Evolutionary conservation across 2,329 filamentous ascomycete species (phyloP).

Genomic region (Chalaropsis thielavioides): DNA sequence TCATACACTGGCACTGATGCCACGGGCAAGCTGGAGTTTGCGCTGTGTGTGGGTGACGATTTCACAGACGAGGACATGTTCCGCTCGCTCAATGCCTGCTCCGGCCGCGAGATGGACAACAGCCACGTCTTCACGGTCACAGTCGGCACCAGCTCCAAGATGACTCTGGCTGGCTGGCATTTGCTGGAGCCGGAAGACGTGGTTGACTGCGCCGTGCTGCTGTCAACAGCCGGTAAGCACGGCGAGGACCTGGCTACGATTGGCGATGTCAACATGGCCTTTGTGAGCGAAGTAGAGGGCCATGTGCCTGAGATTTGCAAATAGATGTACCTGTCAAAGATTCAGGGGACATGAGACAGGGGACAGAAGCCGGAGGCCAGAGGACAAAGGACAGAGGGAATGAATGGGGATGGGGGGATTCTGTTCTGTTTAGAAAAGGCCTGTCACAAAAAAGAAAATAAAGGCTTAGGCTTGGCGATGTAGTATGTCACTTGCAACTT

Average conservation of each 20-base stretch:
- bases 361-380: no score
- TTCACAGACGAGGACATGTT: conserved; percentile 98
- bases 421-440: not conserved
- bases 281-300: conserved; percentile 39
- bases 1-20: conserved; percentile 47
- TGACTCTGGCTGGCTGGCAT: conserved; percentile 82
- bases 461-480: not conserved
- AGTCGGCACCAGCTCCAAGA: conserved; percentile 81
- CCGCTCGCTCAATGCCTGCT: conserved; percentile 54
- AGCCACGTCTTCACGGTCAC: conserved; percentile 79
- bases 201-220: conserved; percentile 49
- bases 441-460: not conserved
- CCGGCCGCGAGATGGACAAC: conserved; percentile 36
- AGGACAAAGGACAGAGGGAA: not conserved
- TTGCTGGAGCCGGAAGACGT: conserved; percentile 80
- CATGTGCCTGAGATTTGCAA: conserved; percentile 28
- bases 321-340: not conserved
- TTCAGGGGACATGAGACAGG: not conserved
- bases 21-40: conserved; percentile 55
- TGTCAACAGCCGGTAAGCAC: conserved; percentile 34
- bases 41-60: conserved; percentile 85
- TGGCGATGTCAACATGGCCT: conserved; percentile 42
- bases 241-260: conserved; percentile 29
- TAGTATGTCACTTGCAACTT: not conserved
- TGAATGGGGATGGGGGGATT: not conserved